Evolutionary conservation across 1,139 yeast genomes (phyloP), one percentile per base, ranked within the genome.

Genomic region (Keqinozyma sinolaborantium): DNA sequence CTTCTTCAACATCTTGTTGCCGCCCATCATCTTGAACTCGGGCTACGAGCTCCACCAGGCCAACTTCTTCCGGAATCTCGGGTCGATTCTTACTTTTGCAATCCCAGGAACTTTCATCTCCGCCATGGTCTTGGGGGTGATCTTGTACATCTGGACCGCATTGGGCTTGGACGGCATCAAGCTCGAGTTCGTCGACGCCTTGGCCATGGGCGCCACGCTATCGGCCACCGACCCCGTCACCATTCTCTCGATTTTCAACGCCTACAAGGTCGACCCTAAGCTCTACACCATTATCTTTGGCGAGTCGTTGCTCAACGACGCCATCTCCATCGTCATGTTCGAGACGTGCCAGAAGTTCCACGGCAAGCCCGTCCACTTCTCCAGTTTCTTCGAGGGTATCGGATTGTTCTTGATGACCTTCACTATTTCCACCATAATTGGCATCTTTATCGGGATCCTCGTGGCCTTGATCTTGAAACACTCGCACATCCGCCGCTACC

Each of bases 201-300:
- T 94, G 38, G 92, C 96, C 0, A 95, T 94, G 8, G 99, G 98
- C 9, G 98, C 99, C 3, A 90, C 98, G 0, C 70, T 94, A 30
- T 86, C 96, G 0, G 99, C 99, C 14, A 94, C 99, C 1, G 99
- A 94, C 56, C 99, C 99, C 0, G 97, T 94, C 23, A 94, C 99
- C 1, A 92, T 94, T 51, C 65, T 94, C 47, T 88, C 97, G 10
- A 94, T 94, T 39, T 94, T 94, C 70, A 92, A 92, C 51, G 95
- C 97, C 11, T 92, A 94, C 62, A 88, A 90, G 56, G 99, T 94
- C 21, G 99, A 94, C 56, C 98, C 98, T 8, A 92, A 92, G 58
- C 69, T 94, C 30, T 94, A 94, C 63, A 92, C 98, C 14, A 88
- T 94, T 42, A 92, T 94, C 38, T 92, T 94, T 56, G 99, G 99